Evolutionary conservation across 139 green algal species (phyloP).

Genomic region (Chlorella sp.): DNA sequence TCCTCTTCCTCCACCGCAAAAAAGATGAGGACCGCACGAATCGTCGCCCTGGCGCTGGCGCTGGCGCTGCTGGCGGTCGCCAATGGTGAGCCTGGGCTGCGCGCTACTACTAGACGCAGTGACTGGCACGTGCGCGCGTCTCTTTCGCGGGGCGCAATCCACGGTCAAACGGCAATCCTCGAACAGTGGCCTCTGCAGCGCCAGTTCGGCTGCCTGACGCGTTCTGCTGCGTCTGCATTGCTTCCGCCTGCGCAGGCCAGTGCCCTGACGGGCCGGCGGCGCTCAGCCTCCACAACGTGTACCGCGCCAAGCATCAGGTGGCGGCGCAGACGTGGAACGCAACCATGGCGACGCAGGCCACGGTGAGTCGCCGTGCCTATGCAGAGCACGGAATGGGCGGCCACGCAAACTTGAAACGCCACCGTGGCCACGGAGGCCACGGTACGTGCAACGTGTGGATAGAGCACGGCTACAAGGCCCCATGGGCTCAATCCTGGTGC

Average conservation of each 20-base stretch:
- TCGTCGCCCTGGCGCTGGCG: too few species aligned
- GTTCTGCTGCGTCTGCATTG: too few species aligned
- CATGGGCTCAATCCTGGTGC: background rate
- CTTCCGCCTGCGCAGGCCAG: background rate
- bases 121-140: too few species aligned
- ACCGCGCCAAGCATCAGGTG: background rate
- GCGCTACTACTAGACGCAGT: too few species aligned
- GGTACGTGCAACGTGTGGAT: background rate
- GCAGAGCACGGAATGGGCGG: background rate
- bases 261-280: background rate
- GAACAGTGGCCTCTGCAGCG: too few species aligned
- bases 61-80: too few species aligned
- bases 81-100: too few species aligned
- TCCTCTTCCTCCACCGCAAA: too few species aligned
- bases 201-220: too few species aligned
- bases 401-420: background rate
- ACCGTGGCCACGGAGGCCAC: background rate
- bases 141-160: too few species aligned
- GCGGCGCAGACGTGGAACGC: background rate
- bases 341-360: background rate
- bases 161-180: too few species aligned
- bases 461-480: background rate
- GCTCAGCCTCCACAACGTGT: background rate
- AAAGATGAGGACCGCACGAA: too few species aligned
- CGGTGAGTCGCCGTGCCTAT: background rate